Evolutionary conservation across 805 yeast species (phyloP), one percentile per base, ranked within the genome.

Genomic region (Kluyveromyces siamensis): DNA sequence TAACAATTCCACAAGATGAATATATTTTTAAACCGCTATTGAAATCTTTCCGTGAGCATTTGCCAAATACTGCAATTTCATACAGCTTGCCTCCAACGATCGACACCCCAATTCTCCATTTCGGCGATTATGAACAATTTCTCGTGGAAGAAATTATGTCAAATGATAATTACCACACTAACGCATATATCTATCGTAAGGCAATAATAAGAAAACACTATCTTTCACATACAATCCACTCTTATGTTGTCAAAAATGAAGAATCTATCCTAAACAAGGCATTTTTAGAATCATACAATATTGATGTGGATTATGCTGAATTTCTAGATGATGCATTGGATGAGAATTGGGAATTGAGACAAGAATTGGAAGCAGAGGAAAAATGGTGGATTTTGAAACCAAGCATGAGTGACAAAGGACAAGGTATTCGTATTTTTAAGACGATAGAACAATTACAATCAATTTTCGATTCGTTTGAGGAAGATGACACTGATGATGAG

Each of bases 401-500:
- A 14, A 82, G 96, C 54, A 89, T 93, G 96, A 85, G 95, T 59
- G 99, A 93, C 62, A 83, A 91, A 62, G 99, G 96, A 10, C 96
- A 93, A 63, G 99, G 99, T 0, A 91, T 93, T 45, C 71, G 96
- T 38, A 67, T 93, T 0, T 93, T 93, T 69, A 74, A 74, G 48
- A 81, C 89, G 0, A 72, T 87, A 36, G 87, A 81, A 8, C 93
- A 89, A 58, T 70, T 93, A 45, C 96, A 90, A 64, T 75, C 67
- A 3, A 82, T 91, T 4, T 91, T 93, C 64, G 86, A 93, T 57
- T 80, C 84, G 2, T 89, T 88, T 64, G 96, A 90, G 56, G 91
- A 82, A 53, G 84, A 73, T n/a, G 77, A 69, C 2, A 77, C 75
- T 1, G 81, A 76, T 33, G 87, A 78, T 42, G 87, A 78, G 16